Evolutionary conservation across 2,329 filamentous ascomycete genomes (phyloP).

Genomic region (Arthrobotrys iridis): DNA sequence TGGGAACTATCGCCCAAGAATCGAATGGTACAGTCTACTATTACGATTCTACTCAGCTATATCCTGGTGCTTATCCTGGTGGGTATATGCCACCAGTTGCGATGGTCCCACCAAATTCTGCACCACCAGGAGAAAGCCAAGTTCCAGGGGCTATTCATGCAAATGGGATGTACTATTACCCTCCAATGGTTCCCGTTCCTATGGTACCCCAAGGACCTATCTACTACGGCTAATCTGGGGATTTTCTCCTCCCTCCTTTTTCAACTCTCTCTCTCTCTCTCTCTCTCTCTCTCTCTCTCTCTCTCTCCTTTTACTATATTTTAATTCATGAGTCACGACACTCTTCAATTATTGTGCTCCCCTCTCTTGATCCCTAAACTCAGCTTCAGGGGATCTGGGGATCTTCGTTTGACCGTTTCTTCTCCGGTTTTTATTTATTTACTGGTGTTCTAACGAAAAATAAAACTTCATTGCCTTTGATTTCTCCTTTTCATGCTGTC

Average conservation of each 20-base stretch:
- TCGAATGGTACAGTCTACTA: conserved; percentile 97
- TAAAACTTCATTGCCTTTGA: conserved; percentile 29
- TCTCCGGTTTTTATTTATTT: conserved; percentile 27
- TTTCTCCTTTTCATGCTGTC: conserved; percentile 15
- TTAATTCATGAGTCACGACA: conserved; percentile 22
- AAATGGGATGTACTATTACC: conserved; percentile 74
- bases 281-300: background rate
- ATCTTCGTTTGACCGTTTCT: conserved; percentile 10
- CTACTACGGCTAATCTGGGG: conserved; percentile 58
- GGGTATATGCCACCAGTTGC: conserved; percentile 62
- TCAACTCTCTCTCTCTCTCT: background rate
- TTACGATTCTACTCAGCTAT: conserved; percentile 80
- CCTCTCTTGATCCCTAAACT: conserved; percentile 1
- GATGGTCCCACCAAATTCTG: conserved; percentile 71
- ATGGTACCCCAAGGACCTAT: conserved; percentile 72
- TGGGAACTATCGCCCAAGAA: conserved; percentile 75
- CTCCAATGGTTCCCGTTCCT: conserved; percentile 65
- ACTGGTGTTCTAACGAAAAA: conserved; percentile 46
- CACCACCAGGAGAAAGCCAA: conserved; percentile 64
- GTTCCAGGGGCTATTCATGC: conserved; percentile 54
- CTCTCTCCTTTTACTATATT: conserved; percentile 14
- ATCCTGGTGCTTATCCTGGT: conserved; percentile 70
- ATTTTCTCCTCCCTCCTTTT: background rate
- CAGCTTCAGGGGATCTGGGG: background rate
- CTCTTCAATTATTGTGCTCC: conserved; percentile 10